Evolutionary conservation across 2,329 filamentous ascomycete species (phyloP), one percentile per base, ranked within the genome.

Genomic region (Juglanconis juglandina): DNA sequence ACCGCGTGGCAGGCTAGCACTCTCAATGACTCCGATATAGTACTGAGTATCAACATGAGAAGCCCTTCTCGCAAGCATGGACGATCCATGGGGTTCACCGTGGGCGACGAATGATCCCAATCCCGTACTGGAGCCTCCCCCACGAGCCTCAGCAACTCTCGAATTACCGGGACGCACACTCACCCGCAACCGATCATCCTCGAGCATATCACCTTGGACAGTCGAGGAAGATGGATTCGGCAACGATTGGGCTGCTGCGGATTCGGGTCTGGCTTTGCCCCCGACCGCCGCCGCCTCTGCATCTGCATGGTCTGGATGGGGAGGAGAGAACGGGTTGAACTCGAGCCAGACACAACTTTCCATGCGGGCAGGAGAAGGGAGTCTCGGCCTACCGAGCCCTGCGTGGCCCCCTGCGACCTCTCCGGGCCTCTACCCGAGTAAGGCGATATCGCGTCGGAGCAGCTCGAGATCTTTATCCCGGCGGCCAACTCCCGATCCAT

Each of bases 71-170:
- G 71, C 67, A 71, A 74, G 69, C 65, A 86, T 86, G 83, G 83
- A 86, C 71, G 82, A 86, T 82, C 83, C 83, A 68, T 86, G 83
- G 83, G 81, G 80, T 72, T 85, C 82, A 67, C 83, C 83, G 73
- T 86, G 83, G 83, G 77, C 79, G 62, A 76, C 75, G 61, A 71
- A 69, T 17, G 62, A 64, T 37, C 51, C 59, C 56, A 60, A 39
- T 41, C 49, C 56, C 51, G 42, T 39, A 49, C 72, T 77, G 57
- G 77, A 76, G 52, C 77, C 74, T 30, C 76, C 77, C 1, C 76
- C 76, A 30, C 75, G 71, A 63, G 76, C 76, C 58, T 75, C 79
- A 54, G 58, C 34, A 47, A 58, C 48, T 9, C 62, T 62, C 57
- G 62, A 64, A 17, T 73, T 79, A 54, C 72, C 75, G 50, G 67